phyloP scores from a whole-genome alignment of 306 rosid species.

The Cucumis cinereus region DNA sequence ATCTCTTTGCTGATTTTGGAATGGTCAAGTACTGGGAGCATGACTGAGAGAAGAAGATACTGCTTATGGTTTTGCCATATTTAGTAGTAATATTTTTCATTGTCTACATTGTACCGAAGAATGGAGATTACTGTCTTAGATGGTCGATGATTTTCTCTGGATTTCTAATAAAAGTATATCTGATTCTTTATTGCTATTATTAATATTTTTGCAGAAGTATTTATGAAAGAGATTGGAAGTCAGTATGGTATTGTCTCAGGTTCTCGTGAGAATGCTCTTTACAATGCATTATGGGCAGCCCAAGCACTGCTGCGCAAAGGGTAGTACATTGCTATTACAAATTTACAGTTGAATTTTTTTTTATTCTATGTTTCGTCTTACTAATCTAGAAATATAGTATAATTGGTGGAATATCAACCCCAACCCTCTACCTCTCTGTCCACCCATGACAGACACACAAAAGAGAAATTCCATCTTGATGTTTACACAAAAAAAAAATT shows the following conservation, averaged over 20 bases:
- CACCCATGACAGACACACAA: background rate
- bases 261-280: constrained; percentile 71
- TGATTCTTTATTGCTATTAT: background rate
- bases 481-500: background rate
- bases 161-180: background rate
- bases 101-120: background rate
- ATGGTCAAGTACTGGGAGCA: background rate
- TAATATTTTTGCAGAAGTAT: constrained; percentile 41
- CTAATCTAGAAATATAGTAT: background rate
- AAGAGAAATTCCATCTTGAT: background rate
- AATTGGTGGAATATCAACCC: background rate
- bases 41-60: background rate
- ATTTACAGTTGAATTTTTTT: background rate
- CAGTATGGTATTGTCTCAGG: constrained; percentile 60
- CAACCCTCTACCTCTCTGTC: background rate
- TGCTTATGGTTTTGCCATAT: background rate
- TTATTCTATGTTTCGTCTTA: constrained; percentile 1
- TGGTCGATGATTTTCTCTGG: background rate
- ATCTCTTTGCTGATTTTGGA: background rate
- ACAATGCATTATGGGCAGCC: constrained; percentile 87
- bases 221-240: constrained; percentile 65
- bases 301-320: constrained; percentile 91
- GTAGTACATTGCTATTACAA: constrained; percentile 19
- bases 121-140: background rate
- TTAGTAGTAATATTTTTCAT: background rate